These are phyloP conservation scores for Gleditsia sinensis DNA, from an alignment of 306 rosid species.

Conservation along the genomic window DNA sequence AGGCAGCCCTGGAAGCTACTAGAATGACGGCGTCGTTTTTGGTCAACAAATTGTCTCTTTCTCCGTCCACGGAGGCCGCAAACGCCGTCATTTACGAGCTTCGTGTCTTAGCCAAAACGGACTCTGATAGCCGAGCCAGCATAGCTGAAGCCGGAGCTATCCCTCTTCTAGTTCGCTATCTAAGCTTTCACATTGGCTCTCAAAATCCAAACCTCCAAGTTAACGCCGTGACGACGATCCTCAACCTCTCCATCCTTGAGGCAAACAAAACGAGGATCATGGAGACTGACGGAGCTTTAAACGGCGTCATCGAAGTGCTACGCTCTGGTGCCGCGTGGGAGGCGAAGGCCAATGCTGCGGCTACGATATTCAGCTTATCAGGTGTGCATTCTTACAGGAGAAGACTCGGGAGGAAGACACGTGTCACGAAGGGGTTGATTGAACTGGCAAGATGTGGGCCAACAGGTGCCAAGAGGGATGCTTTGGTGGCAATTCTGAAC, in stretches of 20 bases:
- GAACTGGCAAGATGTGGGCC: slow-evolving; percentile 71
- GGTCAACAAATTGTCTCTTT: slow-evolving; percentile 51
- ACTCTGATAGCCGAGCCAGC: slow-evolving; percentile 75
- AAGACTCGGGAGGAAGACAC: slow-evolving; percentile 68
- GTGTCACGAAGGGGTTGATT: slow-evolving; percentile 65
- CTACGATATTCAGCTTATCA: slow-evolving; percentile 74
- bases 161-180: slow-evolving; percentile 56
- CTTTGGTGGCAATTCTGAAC: slow-evolving; percentile 74
- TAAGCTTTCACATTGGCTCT: slow-evolving; percentile 37
- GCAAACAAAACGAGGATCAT: slow-evolving; percentile 69
- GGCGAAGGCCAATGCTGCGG: slow-evolving; percentile 92
- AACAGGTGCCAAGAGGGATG: slow-evolving; percentile 56
- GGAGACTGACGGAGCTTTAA: slow-evolving; percentile 78
- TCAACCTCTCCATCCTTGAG: slow-evolving; percentile 76
- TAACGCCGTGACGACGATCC: slow-evolving; percentile 82
- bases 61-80: slow-evolving; percentile 42
- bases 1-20: slow-evolving; percentile 78
- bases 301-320: slow-evolving; percentile 71
- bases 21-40: slow-evolving; percentile 77
- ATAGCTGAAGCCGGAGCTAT: slow-evolving; percentile 87
- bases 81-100: slow-evolving; percentile 81
- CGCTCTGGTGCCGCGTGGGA: slow-evolving; percentile 82
- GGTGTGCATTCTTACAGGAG: slow-evolving; percentile 52
- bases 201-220: slow-evolving; percentile 61
- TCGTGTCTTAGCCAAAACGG: slow-evolving; percentile 69